Evolutionary conservation across 805 yeast species (phyloP).

Genomic region (Myxozyma udenii): DNA sequence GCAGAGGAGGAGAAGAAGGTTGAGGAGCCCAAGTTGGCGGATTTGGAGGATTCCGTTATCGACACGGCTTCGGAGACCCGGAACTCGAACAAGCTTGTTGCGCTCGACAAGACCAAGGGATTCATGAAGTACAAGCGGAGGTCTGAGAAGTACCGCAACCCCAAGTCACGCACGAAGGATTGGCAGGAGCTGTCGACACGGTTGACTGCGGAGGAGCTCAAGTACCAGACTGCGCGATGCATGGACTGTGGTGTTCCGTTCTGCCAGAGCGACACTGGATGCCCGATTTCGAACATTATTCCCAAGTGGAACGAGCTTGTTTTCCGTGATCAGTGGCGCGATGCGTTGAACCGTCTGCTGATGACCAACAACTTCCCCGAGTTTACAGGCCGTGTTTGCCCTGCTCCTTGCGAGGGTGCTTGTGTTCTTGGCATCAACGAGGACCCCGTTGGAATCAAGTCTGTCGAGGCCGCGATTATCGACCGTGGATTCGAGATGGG

Average conservation of each 20-base stretch:
- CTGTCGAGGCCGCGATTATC: slow-evolving; percentile 92
- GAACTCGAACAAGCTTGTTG: slow-evolving; percentile 54
- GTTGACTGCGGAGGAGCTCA: slow-evolving; percentile 78
- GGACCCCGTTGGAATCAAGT: slow-evolving; percentile 94
- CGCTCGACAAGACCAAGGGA: slow-evolving; percentile 78
- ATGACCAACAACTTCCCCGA: slow-evolving; percentile 99
- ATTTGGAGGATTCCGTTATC: slow-evolving; percentile 81
- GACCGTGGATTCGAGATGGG: slow-evolving; percentile 96
- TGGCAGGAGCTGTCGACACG: slow-evolving; percentile 89
- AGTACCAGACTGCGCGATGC: slow-evolving; percentile 93
- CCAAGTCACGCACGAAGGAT: slow-evolving; percentile 73
- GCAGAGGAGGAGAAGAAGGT: slow-evolving; percentile 10
- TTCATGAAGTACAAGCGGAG: slow-evolving; percentile 92
- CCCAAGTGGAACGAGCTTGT: slow-evolving; percentile 98
- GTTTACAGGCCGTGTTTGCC: slow-evolving; percentile 96
- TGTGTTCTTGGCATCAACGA: slow-evolving; percentile 89
- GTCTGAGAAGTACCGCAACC: slow-evolving; percentile 77
- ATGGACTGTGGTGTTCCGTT: slow-evolving; percentile 99
- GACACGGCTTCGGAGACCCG: slow-evolving; percentile 65
- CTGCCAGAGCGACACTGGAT: slow-evolving; percentile 97
- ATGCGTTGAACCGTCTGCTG: slow-evolving; percentile 83
- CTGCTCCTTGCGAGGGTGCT: slow-evolving; percentile 99
- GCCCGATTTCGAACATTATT: slow-evolving; percentile 94
- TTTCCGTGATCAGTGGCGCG: slow-evolving; percentile 90
- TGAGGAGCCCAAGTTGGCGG: slow-evolving; percentile 79